Conservation (phyloP, 2,329 filamentous ascomycete species). For the Xylariaceae sp. region DNA sequence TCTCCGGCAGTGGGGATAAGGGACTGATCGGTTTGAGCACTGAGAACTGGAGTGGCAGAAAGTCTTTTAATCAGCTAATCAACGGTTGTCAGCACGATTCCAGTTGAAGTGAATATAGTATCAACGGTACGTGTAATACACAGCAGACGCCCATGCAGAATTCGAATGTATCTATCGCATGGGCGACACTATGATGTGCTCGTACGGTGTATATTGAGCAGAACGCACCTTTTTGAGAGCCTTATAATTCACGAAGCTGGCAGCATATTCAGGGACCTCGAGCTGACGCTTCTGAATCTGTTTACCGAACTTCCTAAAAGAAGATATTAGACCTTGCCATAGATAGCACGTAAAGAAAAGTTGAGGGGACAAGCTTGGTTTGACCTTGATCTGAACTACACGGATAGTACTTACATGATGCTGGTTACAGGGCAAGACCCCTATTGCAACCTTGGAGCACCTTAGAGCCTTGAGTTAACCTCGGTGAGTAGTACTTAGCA, state of each 20-base stretch:
- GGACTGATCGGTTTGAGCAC: conserved; percentile 63
- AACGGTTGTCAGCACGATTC: conserved; percentile 29
- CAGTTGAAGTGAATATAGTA: neutral
- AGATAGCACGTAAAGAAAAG: neutral
- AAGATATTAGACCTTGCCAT: conserved; percentile 6
- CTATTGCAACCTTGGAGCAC: conserved; percentile 3
- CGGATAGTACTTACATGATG: conserved; percentile 31
- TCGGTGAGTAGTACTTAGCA: neutral
- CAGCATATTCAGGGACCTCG: conserved; percentile 97
- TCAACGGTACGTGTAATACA: conserved; percentile 11
- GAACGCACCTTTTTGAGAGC: conserved; percentile 85
- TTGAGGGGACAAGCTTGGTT: conserved; percentile 1
- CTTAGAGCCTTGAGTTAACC: neutral
- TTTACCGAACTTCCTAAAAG: conserved; percentile 94
- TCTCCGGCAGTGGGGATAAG: conserved; percentile 51
- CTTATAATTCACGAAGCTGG: conserved; percentile 99
- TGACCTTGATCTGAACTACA: neutral
- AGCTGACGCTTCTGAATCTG: conserved; percentile 98
- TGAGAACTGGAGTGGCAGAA: conserved; percentile 81
- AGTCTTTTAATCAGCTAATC: conserved; percentile 94
- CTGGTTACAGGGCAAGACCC: neutral
- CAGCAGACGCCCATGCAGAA: conserved; percentile 10
- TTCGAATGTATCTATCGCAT: neutral
- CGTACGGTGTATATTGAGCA: neutral
- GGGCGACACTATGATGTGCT: neutral